phyloP scores from a whole-genome alignment of 495 filamentous ascomycete genomes.

The Usnea hakonensis region DNA sequence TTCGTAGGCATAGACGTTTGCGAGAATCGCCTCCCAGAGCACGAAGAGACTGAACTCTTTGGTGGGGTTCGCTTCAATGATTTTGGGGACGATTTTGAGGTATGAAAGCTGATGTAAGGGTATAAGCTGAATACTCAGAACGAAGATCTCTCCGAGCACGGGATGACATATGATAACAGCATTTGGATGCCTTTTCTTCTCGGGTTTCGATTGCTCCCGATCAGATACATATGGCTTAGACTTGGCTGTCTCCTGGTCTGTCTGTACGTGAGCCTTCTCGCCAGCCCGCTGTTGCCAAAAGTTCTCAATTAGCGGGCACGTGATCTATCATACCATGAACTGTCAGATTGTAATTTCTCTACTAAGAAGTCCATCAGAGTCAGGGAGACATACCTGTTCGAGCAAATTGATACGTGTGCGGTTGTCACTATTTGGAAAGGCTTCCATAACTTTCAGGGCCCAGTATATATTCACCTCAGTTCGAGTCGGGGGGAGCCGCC shows the following conservation, averaged over 20 bases:
- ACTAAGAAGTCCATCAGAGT: background rate
- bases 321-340: background rate
- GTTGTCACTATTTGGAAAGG: background rate
- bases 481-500: background rate
- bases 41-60: background rate
- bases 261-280: background rate
- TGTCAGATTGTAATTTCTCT: background rate
- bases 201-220: background rate
- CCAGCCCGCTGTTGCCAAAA: background rate
- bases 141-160: background rate
- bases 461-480: background rate
- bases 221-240: background rate
- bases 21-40: background rate
- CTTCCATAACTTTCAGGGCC: background rate
- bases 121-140: background rate
- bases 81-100: background rate
- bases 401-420: background rate
- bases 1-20: background rate
- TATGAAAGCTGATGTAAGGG: background rate
- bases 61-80: background rate
- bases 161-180: background rate
- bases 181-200: background rate
- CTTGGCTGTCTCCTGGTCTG: background rate
- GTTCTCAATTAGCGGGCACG: background rate
- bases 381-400: background rate